Evolutionary conservation across 2,329 filamentous ascomycete species (phyloP).

Genomic region (Hypoxylon sp.): DNA sequence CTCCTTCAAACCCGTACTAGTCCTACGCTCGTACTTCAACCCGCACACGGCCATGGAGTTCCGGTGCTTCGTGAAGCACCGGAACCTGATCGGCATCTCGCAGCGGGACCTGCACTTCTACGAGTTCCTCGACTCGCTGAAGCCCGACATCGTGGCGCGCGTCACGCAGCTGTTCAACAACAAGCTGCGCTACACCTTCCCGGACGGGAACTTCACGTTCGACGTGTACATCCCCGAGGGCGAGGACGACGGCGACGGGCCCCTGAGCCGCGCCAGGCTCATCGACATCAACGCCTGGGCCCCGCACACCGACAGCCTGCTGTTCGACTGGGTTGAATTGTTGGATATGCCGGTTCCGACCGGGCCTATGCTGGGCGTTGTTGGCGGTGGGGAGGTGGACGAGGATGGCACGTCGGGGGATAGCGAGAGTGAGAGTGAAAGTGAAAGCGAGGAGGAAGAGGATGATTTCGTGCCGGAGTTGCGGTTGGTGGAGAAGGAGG

Average conservation of each 20-base stretch:
- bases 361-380: slow-evolving; percentile 62
- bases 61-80: slow-evolving; percentile 89
- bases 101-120: slow-evolving; percentile 94
- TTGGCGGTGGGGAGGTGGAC: slow-evolving; percentile 48
- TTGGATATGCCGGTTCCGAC: slow-evolving; percentile 72
- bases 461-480: slow-evolving; percentile 77
- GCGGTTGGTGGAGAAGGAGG: slow-evolving; percentile 81
- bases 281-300: slow-evolving; percentile 98
- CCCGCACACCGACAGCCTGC: slow-evolving; percentile 82
- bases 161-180: slow-evolving; percentile 81
- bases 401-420: slow-evolving; percentile 47
- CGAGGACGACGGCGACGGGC: slow-evolving; percentile 57
- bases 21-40: slow-evolving; percentile 87
- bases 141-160: slow-evolving; percentile 70
- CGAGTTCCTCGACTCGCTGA: slow-evolving; percentile 75
- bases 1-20: slow-evolving; percentile 77
- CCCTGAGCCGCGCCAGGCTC: slow-evolving; percentile 80
- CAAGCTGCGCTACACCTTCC: slow-evolving; percentile 78
- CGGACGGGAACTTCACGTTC: slow-evolving; percentile 84
- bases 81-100: slow-evolving; percentile 80
- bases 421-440: slow-evolving; percentile 50
- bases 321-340: slow-evolving; percentile 91
- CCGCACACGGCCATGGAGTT: slow-evolving; percentile 94
- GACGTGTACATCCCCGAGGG: slow-evolving; percentile 88
- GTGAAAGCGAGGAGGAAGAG: slow-evolving; percentile 61